phyloP scores from a whole-genome alignment of 2,329 filamentous ascomycete genomes.

The Nemania abortiva region DNA sequence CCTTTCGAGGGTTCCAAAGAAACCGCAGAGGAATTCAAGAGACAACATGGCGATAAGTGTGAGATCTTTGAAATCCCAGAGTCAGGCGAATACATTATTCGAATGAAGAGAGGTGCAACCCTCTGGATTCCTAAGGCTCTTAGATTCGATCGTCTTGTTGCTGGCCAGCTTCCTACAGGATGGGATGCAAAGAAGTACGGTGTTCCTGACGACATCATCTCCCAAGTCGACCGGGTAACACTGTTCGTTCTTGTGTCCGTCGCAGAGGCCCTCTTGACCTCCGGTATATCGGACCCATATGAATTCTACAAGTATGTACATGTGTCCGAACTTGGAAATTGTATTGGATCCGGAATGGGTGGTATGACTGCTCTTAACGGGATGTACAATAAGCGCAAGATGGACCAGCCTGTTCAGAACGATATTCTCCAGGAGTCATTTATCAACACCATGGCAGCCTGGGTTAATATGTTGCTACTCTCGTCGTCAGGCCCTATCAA shows the following conservation, averaged over 20 bases:
- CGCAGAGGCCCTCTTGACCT: constrained; percentile 88
- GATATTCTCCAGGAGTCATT: constrained; percentile 99
- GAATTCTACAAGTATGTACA: constrained; percentile 99
- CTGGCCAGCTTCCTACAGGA: constrained; percentile 94
- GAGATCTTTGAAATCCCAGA: constrained; percentile 96
- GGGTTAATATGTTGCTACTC: constrained; percentile 98
- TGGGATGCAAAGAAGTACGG: constrained; percentile 98
- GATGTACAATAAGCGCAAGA: constrained; percentile 98
- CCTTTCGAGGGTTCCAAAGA: constrained; percentile 98
- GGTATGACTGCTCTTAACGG: constrained; percentile 90
- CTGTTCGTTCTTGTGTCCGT: constrained; percentile 95
- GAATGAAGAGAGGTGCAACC: constrained; percentile 93
- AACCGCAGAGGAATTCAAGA: constrained; percentile 96
- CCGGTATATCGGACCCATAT: constrained; percentile 98
- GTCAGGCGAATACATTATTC: constrained; percentile 93
- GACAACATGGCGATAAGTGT: constrained; percentile 96
- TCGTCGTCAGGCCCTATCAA: constrained; percentile 99
- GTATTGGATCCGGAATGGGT: constrained; percentile 97
- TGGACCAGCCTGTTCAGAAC: constrained; percentile 97
- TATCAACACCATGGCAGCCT: constrained; percentile 99
- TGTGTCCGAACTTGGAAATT: constrained; percentile 97
- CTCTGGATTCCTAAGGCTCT: constrained; percentile 97
- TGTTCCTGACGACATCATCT: constrained; percentile 96
- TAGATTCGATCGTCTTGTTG: constrained; percentile 95
- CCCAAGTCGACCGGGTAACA: constrained; percentile 96